A percentile compares a stretch with the other conserved stretches of the same genome.
Evolutionary conservation across 2,329 filamentous ascomycete species (phyloP).

Genomic region (Elsinoe australis): DNA sequence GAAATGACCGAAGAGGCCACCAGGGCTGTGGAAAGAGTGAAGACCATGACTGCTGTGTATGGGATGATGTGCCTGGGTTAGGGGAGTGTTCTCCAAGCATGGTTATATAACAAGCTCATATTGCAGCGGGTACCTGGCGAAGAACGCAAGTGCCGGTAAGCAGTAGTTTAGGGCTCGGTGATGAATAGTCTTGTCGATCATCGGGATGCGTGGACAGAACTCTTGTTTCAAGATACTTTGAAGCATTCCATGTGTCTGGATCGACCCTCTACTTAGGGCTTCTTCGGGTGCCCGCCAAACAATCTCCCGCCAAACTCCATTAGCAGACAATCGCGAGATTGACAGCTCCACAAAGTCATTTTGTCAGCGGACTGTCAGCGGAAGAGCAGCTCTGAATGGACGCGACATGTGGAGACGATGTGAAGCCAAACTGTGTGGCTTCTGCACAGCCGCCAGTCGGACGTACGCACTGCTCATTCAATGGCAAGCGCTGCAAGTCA

Average conservation of each 20-base stretch:
- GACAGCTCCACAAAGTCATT: conserved; percentile 4
- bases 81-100: not conserved
- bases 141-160: conserved; percentile 1
- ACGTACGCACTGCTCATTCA: not conserved
- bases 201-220: not conserved
- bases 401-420: not conserved
- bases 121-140: not conserved
- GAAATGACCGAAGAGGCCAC: conserved; percentile 7
- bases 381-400: not conserved
- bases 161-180: not conserved
- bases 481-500: not conserved
- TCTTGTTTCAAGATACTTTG: conserved; percentile 14
- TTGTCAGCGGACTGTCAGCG: not conserved
- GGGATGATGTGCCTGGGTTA: not conserved
- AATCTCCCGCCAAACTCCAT: not conserved
- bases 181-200: not conserved
- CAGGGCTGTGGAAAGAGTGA: conserved; percentile 1
- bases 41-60: not conserved
- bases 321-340: not conserved
- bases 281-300: not conserved
- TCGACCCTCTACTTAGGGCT: conserved; percentile 4
- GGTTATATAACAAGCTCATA: conserved; percentile 15
- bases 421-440: not conserved
- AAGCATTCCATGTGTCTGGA: conserved; percentile 13
- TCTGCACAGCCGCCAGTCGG: not conserved